A percentile compares a stretch with the other conserved stretches of the same genome.
phyloP scores from a whole-genome alignment of 352 stramenopile genomes.

The Peronosclerospora sorghi region DNA sequence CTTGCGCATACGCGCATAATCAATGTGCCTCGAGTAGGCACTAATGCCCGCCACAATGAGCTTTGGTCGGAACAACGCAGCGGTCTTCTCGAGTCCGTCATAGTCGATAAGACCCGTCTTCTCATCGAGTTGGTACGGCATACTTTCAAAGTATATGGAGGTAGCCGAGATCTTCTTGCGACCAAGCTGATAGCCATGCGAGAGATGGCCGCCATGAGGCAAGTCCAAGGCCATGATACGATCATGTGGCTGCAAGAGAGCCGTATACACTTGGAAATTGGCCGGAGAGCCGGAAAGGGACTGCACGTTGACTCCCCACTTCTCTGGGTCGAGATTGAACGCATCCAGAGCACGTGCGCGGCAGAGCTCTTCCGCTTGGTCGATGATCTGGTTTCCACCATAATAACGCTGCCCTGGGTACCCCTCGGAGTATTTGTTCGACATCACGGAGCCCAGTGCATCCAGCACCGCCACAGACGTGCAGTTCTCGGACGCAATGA shows the following conservation, averaged over 20 bases:
- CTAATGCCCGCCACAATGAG: slow-evolving; percentile 97
- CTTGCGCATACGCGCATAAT: slow-evolving; percentile 97
- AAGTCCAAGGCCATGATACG: slow-evolving; percentile 98
- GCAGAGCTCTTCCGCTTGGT: slow-evolving; percentile 97
- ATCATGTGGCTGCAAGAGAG: slow-evolving; percentile 96
- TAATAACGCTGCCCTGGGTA: slow-evolving; percentile 94
- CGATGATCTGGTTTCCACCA: slow-evolving; percentile 99
- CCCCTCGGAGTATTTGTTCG: slow-evolving; percentile 98
- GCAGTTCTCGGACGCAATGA: slow-evolving; percentile 99
- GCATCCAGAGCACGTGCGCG: slow-evolving; percentile 93
- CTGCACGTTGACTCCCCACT: slow-evolving; percentile 97
- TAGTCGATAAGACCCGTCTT: slow-evolving; percentile 98
- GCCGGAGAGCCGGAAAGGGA: slow-evolving; percentile 95
- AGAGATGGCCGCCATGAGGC: slow-evolving; percentile 96
- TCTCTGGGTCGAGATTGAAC: slow-evolving; percentile 93
- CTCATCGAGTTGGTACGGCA: slow-evolving; percentile 97
- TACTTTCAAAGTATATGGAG: slow-evolving; percentile 98
- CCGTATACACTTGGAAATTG: slow-evolving; percentile 99
- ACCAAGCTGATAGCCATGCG: slow-evolving; percentile 96
- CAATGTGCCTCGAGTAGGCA: slow-evolving; percentile 97
- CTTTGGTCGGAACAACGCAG: slow-evolving; percentile 91
- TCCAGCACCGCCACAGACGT: slow-evolving; percentile 96
- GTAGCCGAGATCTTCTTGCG: slow-evolving; percentile 99
- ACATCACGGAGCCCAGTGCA: slow-evolving; percentile 96
- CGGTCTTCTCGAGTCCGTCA: slow-evolving; percentile 93